phyloP scores from a whole-genome alignment of 208 protist genomes.

The Trypanosoma vivax region DNA sequence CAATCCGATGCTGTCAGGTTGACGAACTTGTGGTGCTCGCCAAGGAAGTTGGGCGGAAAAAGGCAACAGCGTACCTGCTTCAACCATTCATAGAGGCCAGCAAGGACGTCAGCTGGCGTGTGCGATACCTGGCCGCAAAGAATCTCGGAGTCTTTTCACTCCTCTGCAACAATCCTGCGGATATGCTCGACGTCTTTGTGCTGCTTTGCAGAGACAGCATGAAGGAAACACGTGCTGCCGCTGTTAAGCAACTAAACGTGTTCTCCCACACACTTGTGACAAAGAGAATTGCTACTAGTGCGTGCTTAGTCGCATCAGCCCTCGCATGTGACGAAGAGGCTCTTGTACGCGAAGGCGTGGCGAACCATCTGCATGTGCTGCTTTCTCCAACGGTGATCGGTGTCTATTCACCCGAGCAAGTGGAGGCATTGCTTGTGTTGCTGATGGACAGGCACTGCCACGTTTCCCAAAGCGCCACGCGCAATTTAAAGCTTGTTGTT shows the following conservation, averaged over 20 bases:
- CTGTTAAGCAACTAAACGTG: constrained; percentile 47
- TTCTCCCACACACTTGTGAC: not conserved
- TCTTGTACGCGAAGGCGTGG: constrained; percentile 42
- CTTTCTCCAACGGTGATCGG: constrained; percentile 14
- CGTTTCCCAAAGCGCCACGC: constrained; percentile 8
- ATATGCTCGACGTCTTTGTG: constrained; percentile 36
- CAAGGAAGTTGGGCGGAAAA: constrained; percentile 35
- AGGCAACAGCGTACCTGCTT: constrained; percentile 47
- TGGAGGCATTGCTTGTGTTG: constrained; percentile 3
- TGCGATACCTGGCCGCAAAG: constrained; percentile 57
- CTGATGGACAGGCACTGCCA: constrained; percentile 11
- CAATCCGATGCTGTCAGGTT: constrained; percentile 54
- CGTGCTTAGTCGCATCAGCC: constrained; percentile 24
- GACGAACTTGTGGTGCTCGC: constrained; percentile 45
- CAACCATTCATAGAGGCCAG: constrained; percentile 30
- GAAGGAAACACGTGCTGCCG: constrained; percentile 54
- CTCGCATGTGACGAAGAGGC: constrained; percentile 51
- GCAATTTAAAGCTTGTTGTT: constrained; percentile 6
- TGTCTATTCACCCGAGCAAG: constrained; percentile 8
- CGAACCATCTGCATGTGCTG: constrained; percentile 37
- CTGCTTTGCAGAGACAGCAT: constrained; percentile 52
- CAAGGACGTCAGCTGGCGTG: constrained; percentile 68
- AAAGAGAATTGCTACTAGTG: constrained; percentile 12
- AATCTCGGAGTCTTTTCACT: constrained; percentile 38
- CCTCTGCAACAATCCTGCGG: constrained; percentile 34